A percentile compares a stretch with the other conserved stretches of the same genome.
Evolutionary conservation across 2,329 filamentous ascomycete genomes (phyloP).

Genomic region (Fusarium secorum): DNA sequence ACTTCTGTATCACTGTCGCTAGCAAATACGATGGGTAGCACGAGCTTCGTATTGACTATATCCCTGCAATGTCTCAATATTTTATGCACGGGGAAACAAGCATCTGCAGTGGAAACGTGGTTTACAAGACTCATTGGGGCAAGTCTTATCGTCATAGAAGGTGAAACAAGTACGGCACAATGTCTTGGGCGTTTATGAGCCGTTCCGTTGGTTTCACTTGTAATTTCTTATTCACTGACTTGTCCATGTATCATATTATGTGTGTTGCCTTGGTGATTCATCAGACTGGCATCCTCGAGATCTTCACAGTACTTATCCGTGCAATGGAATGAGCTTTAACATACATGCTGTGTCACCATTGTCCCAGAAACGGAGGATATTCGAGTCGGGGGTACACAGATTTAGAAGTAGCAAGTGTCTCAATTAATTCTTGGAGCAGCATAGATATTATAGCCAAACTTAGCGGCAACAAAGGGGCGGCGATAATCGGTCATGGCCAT

Average conservation of each 20-base stretch:
- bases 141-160: conserved; percentile 21
- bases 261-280: conserved; percentile 8
- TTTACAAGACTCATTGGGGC: background rate
- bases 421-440: background rate
- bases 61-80: conserved; percentile 1
- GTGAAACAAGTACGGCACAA: background rate
- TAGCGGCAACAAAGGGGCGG: no score
- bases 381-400: background rate
- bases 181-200: background rate
- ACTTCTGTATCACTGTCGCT: background rate
- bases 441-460: background rate
- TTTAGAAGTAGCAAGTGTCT: background rate
- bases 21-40: background rate
- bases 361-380: background rate
- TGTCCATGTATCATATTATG: background rate
- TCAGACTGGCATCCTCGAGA: background rate
- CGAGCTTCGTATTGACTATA: conserved; percentile 4
- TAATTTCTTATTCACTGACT: background rate
- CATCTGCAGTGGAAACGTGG: conserved; percentile 1
- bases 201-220: conserved; percentile 7
- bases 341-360: background rate
- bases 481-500: background rate
- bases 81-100: conserved; percentile 4
- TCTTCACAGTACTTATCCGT: background rate
- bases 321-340: background rate